Evolutionary conservation across 2,329 filamentous ascomycete species (phyloP).

Genomic region (Cordyceps militaris): DNA sequence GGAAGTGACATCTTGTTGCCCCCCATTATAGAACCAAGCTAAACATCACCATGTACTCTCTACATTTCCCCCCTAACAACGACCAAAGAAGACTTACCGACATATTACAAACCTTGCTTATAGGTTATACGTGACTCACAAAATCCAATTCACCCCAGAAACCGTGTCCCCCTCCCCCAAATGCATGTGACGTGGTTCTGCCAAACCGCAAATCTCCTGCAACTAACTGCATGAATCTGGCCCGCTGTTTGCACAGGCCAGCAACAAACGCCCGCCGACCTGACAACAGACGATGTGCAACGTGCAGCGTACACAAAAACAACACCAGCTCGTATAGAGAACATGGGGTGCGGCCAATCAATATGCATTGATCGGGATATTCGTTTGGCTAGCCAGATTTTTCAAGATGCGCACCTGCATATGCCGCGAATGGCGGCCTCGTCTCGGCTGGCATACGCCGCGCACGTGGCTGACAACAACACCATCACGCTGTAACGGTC

Average conservation of each 20-base stretch:
- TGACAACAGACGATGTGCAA: neutral
- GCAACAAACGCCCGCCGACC: neutral
- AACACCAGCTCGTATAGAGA: too few species aligned
- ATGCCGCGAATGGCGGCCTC: too few species aligned
- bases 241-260: constrained; percentile 1
- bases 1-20: too few species aligned
- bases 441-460: too few species aligned
- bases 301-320: neutral
- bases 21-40: neutral
- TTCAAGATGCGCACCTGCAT: neutral
- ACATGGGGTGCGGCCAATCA: neutral
- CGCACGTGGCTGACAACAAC: too few species aligned
- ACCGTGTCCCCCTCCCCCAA: neutral
- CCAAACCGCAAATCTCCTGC: neutral
- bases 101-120: neutral
- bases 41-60: neutral
- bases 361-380: neutral
- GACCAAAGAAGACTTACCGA: neutral
- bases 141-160: constrained; percentile 4
- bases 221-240: neutral
- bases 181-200: neutral
- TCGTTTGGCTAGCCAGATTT: neutral
- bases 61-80: neutral
- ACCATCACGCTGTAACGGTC: too few species aligned
- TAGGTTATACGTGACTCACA: constrained; percentile 4